These are phyloP conservation scores for Solanum pinnatisectum DNA, from an alignment of 257 asterid species.

Conservation along the genomic window DNA sequence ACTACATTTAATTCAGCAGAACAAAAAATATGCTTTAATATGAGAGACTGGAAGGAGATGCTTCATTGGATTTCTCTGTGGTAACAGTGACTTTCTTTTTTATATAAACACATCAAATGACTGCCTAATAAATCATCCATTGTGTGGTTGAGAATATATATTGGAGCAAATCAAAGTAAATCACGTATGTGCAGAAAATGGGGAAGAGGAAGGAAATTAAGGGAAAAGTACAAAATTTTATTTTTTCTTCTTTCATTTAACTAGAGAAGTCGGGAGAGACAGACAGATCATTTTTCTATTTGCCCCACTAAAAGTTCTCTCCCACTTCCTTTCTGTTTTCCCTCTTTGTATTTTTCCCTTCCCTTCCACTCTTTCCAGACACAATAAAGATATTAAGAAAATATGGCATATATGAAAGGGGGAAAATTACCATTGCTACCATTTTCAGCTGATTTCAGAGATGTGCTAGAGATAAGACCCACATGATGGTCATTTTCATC, in stretches of 20 bases:
- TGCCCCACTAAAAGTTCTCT: background rate
- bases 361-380: background rate
- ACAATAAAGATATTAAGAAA: background rate
- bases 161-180: background rate
- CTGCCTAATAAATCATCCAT: background rate
- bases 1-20: constrained; percentile 3
- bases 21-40: background rate
- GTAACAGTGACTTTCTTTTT: background rate
- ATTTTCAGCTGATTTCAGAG: background rate
- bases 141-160: background rate
- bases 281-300: background rate
- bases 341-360: background rate
- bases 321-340: background rate
- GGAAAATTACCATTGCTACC: background rate
- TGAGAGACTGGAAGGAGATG: background rate
- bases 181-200: background rate
- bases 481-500: background rate
- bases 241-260: background rate
- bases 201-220: background rate
- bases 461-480: background rate
- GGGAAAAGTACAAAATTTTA: background rate
- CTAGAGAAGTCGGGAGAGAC: background rate
- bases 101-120: background rate
- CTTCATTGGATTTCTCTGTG: background rate
- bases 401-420: background rate